Evolutionary conservation across 164 flowering plant genomes (phyloP).

Genomic region (Magnolia sinica): DNA sequence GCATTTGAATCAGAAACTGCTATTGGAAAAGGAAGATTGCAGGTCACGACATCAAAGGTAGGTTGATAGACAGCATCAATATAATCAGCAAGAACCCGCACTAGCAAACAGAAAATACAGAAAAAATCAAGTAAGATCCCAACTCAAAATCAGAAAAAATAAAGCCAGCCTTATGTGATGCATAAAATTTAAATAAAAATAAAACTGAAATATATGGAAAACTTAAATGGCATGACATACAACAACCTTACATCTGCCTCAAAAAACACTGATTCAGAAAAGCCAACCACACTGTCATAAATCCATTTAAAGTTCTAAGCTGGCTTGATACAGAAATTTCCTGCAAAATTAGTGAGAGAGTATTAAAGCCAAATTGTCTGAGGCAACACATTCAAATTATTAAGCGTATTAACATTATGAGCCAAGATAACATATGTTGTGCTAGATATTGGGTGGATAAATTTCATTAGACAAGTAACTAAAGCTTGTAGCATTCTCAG

Average conservation of each 20-base stretch:
- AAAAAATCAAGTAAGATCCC: constrained; percentile 1
- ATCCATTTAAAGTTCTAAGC: constrained; percentile 17
- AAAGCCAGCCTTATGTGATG: background rate
- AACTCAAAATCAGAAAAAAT: background rate
- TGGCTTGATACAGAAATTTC: constrained; percentile 19
- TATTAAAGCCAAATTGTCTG: too few relatives aligned
- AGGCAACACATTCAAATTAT: background rate
- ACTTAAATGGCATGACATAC: background rate
- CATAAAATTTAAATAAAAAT: background rate
- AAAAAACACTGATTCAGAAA: constrained; percentile 21
- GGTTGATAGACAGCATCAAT: constrained; percentile 17
- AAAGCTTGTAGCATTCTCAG: too few relatives aligned
- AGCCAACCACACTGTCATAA: constrained; percentile 16
- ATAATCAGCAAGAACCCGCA: constrained; percentile 15
- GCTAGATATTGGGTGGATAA: background rate
- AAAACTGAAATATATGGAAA: too few relatives aligned
- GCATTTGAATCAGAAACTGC: constrained; percentile 5
- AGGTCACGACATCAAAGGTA: constrained; percentile 33
- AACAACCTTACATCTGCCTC: constrained; percentile 16
- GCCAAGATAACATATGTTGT: background rate
- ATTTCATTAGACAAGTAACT: background rate
- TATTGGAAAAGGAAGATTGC: constrained; percentile 23
- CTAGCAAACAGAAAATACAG: constrained; percentile 21
- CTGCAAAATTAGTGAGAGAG: constrained; percentile 20
- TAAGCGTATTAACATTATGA: background rate